Conservation (phyloP, 192 early-diverging fungal genomes). For the Allomyces arbusculus region DNA sequence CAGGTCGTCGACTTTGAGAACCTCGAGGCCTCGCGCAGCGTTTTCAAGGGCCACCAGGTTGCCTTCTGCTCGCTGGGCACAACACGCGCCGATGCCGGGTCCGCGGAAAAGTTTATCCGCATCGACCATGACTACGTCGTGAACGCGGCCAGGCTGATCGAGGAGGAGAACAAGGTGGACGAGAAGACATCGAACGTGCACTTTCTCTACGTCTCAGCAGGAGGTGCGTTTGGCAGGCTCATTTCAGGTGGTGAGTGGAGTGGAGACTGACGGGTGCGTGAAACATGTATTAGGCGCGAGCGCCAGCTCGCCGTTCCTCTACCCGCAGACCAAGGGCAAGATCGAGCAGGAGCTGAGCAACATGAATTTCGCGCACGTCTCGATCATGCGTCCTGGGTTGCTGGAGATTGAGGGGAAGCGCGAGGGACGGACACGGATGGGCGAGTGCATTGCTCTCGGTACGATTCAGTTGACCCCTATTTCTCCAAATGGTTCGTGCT, state of each 20-base stretch:
- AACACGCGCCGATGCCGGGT: slow-evolving; percentile 42
- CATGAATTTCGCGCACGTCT: slow-evolving; percentile 38
- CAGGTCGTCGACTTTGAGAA: slow-evolving; percentile 58
- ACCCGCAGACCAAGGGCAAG: slow-evolving; percentile 52
- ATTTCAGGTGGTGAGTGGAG: no score
- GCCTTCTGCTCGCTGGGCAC: slow-evolving; percentile 58
- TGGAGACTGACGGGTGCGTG: no score
- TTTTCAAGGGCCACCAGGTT: slow-evolving; percentile 26
- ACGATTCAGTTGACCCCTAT: no score
- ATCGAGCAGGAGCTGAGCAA: slow-evolving; percentile 41
- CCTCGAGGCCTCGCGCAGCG: slow-evolving; percentile 15
- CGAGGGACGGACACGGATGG: no score
- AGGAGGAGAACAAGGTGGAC: slow-evolving; percentile 18
- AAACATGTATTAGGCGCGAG: slow-evolving; percentile 20
- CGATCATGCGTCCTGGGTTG: slow-evolving; percentile 39
- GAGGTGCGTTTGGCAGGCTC: slow-evolving; percentile 1
- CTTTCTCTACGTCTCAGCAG: slow-evolving; percentile 25
- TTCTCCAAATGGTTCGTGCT: no score
- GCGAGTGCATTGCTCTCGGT: no score
- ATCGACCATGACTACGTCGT: slow-evolving; percentile 64
- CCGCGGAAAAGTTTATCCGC: slow-evolving; percentile 41
- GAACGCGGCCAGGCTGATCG: slow-evolving; percentile 35
- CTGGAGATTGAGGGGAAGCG: slow-evolving; percentile 11
- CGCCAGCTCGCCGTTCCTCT: slow-evolving; percentile 39
- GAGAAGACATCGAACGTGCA: slow-evolving; percentile 15